These are phyloP conservation scores for Paratinospora sagittata DNA, from an alignment of 164 flowering plant species.

Conservation along the genomic window DNA sequence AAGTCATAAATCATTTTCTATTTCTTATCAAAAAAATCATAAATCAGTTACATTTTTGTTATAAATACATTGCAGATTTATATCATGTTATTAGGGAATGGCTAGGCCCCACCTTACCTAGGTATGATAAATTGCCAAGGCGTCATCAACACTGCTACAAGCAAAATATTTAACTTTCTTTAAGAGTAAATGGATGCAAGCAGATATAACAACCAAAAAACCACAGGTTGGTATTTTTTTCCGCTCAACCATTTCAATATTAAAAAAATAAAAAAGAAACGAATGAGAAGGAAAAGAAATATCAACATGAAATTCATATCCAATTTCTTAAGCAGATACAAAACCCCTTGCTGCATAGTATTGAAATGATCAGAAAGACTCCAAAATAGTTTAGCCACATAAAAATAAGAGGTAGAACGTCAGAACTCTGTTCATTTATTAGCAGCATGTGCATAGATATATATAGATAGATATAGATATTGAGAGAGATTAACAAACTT, in stretches of 20 bases:
- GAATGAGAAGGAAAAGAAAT: background rate
- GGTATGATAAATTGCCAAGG: background rate
- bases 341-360: background rate
- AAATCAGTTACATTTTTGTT: too few relatives aligned
- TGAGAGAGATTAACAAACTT: background rate
- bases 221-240: background rate
- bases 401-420: background rate
- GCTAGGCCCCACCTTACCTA: too few relatives aligned
- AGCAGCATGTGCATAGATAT: too few relatives aligned
- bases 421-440: background rate
- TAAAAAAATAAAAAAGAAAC: background rate
- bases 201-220: background rate
- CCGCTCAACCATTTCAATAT: background rate
- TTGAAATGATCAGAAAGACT: background rate
- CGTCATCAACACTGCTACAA: background rate
- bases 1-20: too few relatives aligned
- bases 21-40: too few relatives aligned
- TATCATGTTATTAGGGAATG: background rate
- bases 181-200: background rate
- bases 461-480: too few relatives aligned
- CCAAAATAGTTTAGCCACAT: background rate
- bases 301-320: background rate
- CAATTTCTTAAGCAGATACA: background rate
- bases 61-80: too few relatives aligned
- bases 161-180: too few relatives aligned